phyloP scores from a whole-genome alignment of 164 flowering plant species.

The Sedum album region DNA sequence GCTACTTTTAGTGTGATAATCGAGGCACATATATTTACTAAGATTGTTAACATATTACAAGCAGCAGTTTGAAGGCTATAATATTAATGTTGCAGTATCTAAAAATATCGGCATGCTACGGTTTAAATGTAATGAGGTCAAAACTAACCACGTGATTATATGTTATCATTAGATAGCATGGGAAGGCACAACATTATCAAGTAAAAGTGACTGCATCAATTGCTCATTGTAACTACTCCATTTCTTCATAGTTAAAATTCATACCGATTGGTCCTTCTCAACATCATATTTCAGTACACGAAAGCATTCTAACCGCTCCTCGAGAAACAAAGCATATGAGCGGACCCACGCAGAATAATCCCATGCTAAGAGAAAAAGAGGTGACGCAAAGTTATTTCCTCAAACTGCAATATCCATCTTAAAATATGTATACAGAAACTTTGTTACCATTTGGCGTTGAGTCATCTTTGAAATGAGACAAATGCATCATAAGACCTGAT shows the following conservation, averaged over 20 bases:
- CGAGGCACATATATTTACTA: too few relatives aligned
- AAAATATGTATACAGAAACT: constrained; percentile 4
- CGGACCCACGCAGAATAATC: constrained; percentile 59
- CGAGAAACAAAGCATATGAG: constrained; percentile 41
- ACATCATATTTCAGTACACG: constrained; percentile 42
- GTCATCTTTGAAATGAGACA: constrained; percentile 46
- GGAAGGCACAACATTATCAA: background rate
- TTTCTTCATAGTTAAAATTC: constrained; percentile 2
- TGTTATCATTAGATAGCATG: too few relatives aligned
- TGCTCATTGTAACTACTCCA: background rate
- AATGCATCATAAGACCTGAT: constrained; percentile 29
- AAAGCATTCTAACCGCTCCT: constrained; percentile 49
- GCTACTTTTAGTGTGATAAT: background rate
- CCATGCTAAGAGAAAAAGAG: constrained; percentile 34
- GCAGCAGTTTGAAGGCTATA: too few relatives aligned
- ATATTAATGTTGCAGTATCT: too few relatives aligned
- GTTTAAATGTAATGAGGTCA: too few relatives aligned
- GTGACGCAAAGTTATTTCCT: constrained; percentile 6
- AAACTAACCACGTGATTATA: too few relatives aligned
- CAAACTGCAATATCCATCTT: background rate
- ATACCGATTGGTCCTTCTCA: constrained; percentile 31
- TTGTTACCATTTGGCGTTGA: constrained; percentile 45
- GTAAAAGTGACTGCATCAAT: background rate
- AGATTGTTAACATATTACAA: background rate
- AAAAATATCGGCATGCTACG: too few relatives aligned